These are phyloP conservation scores for Calonectria pseudoturangicola DNA, from an alignment of 2,329 filamentous ascomycete species.

Conservation along the genomic window DNA sequence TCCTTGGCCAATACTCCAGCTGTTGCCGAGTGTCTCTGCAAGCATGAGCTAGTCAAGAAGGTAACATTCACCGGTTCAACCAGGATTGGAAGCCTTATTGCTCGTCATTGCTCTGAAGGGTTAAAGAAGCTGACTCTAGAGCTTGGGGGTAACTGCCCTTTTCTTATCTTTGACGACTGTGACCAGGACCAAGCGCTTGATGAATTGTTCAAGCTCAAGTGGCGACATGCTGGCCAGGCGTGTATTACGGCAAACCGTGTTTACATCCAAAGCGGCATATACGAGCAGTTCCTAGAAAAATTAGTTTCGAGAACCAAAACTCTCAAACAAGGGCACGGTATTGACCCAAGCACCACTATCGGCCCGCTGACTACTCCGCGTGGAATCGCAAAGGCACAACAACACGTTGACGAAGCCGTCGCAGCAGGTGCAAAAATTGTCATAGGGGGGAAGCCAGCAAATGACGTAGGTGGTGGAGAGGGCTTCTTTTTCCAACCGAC, in stretches of 20 bases:
- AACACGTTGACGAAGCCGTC: constrained; percentile 41
- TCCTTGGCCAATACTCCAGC: constrained; percentile 65
- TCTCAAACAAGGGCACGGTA: constrained; percentile 37
- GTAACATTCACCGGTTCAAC: constrained; percentile 87
- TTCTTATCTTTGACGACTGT: constrained; percentile 81
- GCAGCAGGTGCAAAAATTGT: constrained; percentile 34
- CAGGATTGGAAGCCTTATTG: constrained; percentile 79
- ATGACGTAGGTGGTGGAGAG: neutral
- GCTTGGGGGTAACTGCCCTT: constrained; percentile 81
- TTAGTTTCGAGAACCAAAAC: constrained; percentile 9
- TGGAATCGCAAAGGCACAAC: constrained; percentile 34
- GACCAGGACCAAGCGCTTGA: constrained; percentile 75
- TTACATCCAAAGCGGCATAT: constrained; percentile 76
- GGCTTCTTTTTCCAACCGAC: constrained; percentile 48
- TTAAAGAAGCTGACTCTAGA: constrained; percentile 82
- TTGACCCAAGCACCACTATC: constrained; percentile 34
- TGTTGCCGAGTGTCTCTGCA: constrained; percentile 67
- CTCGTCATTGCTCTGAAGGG: constrained; percentile 74
- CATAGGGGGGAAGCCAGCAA: constrained; percentile 22
- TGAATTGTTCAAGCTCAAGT: constrained; percentile 75
- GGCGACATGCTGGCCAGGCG: constrained; percentile 82
- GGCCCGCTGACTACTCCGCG: constrained; percentile 44
- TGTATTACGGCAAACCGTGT: constrained; percentile 79
- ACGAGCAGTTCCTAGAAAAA: constrained; percentile 62
- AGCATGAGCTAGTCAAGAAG: constrained; percentile 71